Base-by-base conservation (phyloP, 768 basidiomycete genomes). In the Pleurotus ostreatus region DNA sequence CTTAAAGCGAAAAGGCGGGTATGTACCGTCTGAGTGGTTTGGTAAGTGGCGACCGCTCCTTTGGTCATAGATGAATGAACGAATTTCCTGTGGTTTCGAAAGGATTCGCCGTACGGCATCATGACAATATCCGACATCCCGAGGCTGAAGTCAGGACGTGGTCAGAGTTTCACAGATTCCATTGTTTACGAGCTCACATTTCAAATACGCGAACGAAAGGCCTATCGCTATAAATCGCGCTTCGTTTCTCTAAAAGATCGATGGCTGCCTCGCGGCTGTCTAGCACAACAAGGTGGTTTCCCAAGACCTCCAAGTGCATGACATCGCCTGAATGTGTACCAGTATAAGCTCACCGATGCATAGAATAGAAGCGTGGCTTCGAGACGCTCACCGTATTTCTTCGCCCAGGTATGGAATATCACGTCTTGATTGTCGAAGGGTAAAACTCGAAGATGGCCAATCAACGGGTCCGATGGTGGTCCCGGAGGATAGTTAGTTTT, bases 381-480 rank as follows among this genome's bases (percentile, higher is more conserved):
- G 6, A 30, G 26, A 34, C 34, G 67, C 74, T 30, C 43, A 80
- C 81, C 81, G 62, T 78, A 80, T 60, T 61, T 66, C 8, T 64
- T 64, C 4, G 67, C 70, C 77, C 76, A 79, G 43, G 72, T 65
- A 6, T 66, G 63, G 56, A 80, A 81, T 11, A 65, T 66, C 39
- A 73, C 51, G 58, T 74, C 74, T 53, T 72, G 71, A 55, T 73
- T 63, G 34, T 70, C 63, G 30, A 61, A 58, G 20, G 75, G 70
- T 55, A 83, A 69, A 55, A 80, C 75, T 16, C 76, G 69, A n/a
- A 70, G 60, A 57, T 82, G 82, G 4, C 81, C 81, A n/a, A 83
- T 65, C 55, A 82, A 55, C 4, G 78, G 78, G 13, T 71, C 60
- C 1, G 71, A 70, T 37, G 61, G 70, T 1, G 81, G 81, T 0